Evolutionary conservation across 345 rosid genomes (phyloP).

Genomic region (Xanthoceras sorbifolium): DNA sequence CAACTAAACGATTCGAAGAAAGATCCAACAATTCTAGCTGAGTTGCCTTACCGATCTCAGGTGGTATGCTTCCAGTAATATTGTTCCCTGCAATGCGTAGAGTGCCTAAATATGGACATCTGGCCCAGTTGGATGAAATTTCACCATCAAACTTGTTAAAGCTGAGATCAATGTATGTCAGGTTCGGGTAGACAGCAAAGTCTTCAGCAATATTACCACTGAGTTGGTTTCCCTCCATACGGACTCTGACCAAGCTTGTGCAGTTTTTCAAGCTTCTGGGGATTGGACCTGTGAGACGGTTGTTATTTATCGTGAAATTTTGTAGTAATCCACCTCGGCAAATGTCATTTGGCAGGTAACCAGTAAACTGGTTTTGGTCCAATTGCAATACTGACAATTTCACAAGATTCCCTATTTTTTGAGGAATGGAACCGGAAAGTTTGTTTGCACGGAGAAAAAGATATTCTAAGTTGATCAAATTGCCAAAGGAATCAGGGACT

Average conservation of each 20-base stretch:
- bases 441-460: no score
- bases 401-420: no score
- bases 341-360: slow-evolving; percentile 17
- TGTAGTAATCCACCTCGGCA: slow-evolving; percentile 14
- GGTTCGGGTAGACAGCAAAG: slow-evolving; percentile 31
- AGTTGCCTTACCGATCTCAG: slow-evolving; percentile 28
- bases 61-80: slow-evolving; percentile 36
- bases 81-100: slow-evolving; percentile 25
- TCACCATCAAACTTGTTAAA: slow-evolving; percentile 26
- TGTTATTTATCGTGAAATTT: not conserved
- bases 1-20: slow-evolving; percentile 34
- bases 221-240: slow-evolving; percentile 29
- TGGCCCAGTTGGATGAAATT: slow-evolving; percentile 19
- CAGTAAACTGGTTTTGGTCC: no score
- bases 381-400: no score
- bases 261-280: slow-evolving; percentile 37
- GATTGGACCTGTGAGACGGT: slow-evolving; percentile 24
- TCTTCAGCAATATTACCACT: slow-evolving; percentile 22
- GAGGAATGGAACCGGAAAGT: slow-evolving; percentile 8
- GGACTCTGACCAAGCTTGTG: slow-evolving; percentile 22
- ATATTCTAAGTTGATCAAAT: no score
- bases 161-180: slow-evolving; percentile 18
- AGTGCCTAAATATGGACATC: slow-evolving; percentile 2
- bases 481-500: slow-evolving; percentile 10
- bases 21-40: slow-evolving; percentile 30